Conservation (phyloP, 805 yeast species). For the Saturnispora saitoi region DNA sequence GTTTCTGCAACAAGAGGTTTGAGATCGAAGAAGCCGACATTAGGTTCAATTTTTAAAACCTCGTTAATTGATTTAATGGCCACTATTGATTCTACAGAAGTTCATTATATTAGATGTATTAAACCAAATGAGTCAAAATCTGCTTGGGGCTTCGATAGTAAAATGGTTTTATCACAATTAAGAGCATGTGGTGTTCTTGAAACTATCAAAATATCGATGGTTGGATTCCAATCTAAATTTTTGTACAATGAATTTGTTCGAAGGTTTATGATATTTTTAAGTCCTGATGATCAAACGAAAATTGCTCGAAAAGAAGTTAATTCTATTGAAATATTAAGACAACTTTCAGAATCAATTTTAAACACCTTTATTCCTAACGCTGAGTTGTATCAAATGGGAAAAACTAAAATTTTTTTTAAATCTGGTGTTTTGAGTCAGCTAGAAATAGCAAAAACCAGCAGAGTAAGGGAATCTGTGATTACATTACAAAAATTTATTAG, state of each 20-base stretch:
- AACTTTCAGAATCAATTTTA: conserved; percentile 62
- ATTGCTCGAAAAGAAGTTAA: conserved; percentile 46
- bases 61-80: conserved; percentile 88
- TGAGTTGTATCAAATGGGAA: conserved; percentile 77
- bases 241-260: conserved; percentile 86
- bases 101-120: conserved; percentile 93
- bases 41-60: conserved; percentile 87
- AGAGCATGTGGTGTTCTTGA: conserved; percentile 98
- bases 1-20: conserved; percentile 17
- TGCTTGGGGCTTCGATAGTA: conserved; percentile 91
- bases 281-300: conserved; percentile 55
- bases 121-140: conserved; percentile 90
- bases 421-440: conserved; percentile 93
- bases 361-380: conserved; percentile 51
- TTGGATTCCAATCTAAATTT: conserved; percentile 98
- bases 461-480: conserved; percentile 69
- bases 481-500: conserved; percentile 78
- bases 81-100: conserved; percentile 89
- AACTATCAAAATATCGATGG: conserved; percentile 91
- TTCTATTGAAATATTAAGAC: conserved; percentile 43
- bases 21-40: conserved; percentile 69
- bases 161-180: conserved; percentile 89
- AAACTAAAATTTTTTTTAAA: conserved; percentile 87
- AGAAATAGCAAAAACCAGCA: conserved; percentile 75
- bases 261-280: conserved; percentile 74